Evolutionary conservation across 2,329 filamentous ascomycete species (phyloP).

Genomic region (Epichloe brachyelytri): DNA sequence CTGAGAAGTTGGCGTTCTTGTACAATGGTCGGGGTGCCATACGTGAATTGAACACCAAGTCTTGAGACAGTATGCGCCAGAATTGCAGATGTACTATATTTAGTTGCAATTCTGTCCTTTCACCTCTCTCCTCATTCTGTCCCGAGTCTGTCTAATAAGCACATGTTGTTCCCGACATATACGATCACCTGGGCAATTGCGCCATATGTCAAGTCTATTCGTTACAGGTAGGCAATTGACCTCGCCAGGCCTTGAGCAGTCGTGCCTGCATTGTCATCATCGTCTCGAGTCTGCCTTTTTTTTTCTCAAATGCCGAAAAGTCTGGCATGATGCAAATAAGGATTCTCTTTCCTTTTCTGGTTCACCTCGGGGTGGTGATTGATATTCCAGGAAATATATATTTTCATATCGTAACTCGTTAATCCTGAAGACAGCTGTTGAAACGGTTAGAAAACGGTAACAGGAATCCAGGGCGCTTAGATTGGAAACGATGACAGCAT

Average conservation of each 20-base stretch:
- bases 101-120: no score
- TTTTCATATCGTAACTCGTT: conserved; percentile 1
- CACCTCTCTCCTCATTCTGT: neutral
- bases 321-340: neutral
- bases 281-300: neutral
- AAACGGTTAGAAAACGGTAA: neutral
- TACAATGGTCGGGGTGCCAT: no score
- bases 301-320: neutral
- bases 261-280: neutral
- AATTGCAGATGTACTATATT: no score
- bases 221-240: neutral
- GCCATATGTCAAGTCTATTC: neutral
- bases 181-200: neutral
- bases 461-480: neutral
- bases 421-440: conserved; percentile 15
- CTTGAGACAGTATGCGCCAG: no score
- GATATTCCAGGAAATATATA: neutral
- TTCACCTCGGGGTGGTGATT: neutral
- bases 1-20: no score
- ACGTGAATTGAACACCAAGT: no score
- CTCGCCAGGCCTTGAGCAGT: neutral
- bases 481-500: neutral
- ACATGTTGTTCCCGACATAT: neutral
- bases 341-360: neutral
- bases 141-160: neutral